Base-by-base conservation (phyloP, 129 eudicot genomes). In the Helianthus annuus region DNA sequence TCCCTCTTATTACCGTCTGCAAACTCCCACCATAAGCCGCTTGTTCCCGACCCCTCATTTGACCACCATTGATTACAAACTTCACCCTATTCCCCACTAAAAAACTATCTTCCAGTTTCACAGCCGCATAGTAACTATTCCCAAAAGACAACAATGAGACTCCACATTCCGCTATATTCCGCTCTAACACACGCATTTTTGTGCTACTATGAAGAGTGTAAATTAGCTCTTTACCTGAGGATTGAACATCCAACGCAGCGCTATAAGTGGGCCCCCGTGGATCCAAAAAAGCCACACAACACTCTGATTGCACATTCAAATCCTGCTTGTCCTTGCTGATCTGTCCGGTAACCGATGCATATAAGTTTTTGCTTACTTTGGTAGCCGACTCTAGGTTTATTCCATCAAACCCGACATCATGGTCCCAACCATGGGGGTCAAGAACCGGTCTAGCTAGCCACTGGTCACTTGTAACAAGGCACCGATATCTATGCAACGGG, bases 261-360 rank as follows among this genome's bases (percentile, higher is more conserved):
- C 79, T 67, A 29, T 90, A 90, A 11, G 94, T 86, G 78, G 89
- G 83, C 59, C 96, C 97, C 3, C 83, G 54, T 19, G 91, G 91
- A 75, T 83, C 82, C 42, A 72, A 42, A 22, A 79, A 90, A 40
- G 91, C 86, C 10, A 87, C 87, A 66, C 88, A 81, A 46, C 84
- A 83, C 71, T 88, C 87, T 19, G 94, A 95, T 60, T 90, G 99
- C 16, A 95, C 70, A 38, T 73, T 95, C 44, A 95, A 84, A 65
- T 95, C 97, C 79, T 88, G 91, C 80, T 95, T 95, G 78, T 95
- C 99, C 75, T 95, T 95, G 87, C 99, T 95, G 84, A 95, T 73
- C 77, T 95, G 97, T 70, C 99, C 99, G 6, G 86, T 74, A 59
- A 88, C 72, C 0, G 82, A 81, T 36, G 85, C 81, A 36, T 77